Evolutionary conservation across 73 alveolate genomes (phyloP), one percentile per base, ranked within the genome.

Genomic region (Loxodes magnus): DNA sequence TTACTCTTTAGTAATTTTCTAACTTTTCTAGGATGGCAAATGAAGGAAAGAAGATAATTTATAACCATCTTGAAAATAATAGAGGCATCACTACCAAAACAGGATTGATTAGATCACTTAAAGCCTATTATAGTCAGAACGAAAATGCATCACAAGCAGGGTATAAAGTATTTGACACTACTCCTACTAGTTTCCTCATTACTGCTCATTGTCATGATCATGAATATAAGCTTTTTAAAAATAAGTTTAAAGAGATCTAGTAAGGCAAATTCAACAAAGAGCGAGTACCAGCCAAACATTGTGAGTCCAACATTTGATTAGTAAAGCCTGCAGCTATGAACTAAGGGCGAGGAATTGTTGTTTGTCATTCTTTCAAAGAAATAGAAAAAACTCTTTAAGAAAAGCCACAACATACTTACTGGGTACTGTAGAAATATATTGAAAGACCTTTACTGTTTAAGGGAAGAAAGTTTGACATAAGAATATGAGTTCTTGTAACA

Each of bases 271-370:
- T 10, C 31, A 43, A 57, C 21, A 57, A 50, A 44, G 59, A 50
- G 53, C 64, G 76, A 19, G 68, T 86, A 15, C 91, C 93, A 5
- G 51, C 56, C 26, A 70, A 74, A 64, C 94, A 84, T 44, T 80
- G 92, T 23, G 90, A 79, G 7, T 74, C 67, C 52, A 84, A 84
- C 43, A 67, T 84, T 31, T 88, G 98, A 96, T 60, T 88, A 10
- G 60, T 88, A 12, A 88, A 88, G 67, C 94, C 96, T 44, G 94
- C 86, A 10, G 84, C 79, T 42, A 37, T 80, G 64, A 83, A 88
- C 38, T 57, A 85, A 48, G 98, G 98, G 17, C 74, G 80, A 59
- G 94, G 94, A 46, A 88, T 88, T 63, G 94, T 84, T 67, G 67
- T 88, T 19, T 88, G 82, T 39, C 48, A 84, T 22, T 63, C 70